phyloP scores from a whole-genome alignment of 208 protist genomes.

The Crithidia bombi region DNA sequence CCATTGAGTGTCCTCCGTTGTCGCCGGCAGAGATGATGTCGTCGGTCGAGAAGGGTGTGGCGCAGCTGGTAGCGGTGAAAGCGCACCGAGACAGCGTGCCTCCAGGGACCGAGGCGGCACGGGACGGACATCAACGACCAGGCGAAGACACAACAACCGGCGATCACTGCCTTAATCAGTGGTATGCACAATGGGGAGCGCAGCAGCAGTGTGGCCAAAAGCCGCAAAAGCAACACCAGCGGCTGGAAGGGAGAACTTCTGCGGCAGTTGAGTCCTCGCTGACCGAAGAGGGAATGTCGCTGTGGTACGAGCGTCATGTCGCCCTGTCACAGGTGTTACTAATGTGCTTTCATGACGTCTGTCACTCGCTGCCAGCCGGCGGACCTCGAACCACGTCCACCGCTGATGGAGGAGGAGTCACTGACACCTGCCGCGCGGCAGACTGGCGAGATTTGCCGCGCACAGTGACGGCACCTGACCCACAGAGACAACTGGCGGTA shows the following conservation, averaged over 20 bases:
- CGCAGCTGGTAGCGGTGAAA: background rate
- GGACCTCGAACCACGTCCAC: background rate
- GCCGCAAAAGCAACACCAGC: background rate
- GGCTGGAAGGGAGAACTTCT: background rate
- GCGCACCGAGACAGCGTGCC: background rate
- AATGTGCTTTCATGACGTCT: background rate
- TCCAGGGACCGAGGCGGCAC: background rate
- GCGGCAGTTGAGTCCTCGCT: background rate
- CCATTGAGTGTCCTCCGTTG: conserved; percentile 20
- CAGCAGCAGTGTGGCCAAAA: background rate
- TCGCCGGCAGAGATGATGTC: background rate
- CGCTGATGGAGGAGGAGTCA: background rate
- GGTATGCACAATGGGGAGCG: conserved; percentile 3
- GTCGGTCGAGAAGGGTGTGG: background rate
- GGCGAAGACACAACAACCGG: no score
- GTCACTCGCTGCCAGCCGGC: background rate
- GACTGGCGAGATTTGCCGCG: conserved; percentile 10
- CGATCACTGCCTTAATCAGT: background rate
- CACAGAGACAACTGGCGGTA: background rate
- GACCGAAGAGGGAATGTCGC: background rate
- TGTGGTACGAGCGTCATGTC: conserved; percentile 10
- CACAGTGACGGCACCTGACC: background rate
- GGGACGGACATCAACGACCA: background rate
- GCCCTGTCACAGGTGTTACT: background rate
- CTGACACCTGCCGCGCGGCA: background rate